Evolutionary conservation across 352 stramenopile species (phyloP), one percentile per base, ranked within the genome.

Genomic region (Chrysophaeum taylorii): DNA sequence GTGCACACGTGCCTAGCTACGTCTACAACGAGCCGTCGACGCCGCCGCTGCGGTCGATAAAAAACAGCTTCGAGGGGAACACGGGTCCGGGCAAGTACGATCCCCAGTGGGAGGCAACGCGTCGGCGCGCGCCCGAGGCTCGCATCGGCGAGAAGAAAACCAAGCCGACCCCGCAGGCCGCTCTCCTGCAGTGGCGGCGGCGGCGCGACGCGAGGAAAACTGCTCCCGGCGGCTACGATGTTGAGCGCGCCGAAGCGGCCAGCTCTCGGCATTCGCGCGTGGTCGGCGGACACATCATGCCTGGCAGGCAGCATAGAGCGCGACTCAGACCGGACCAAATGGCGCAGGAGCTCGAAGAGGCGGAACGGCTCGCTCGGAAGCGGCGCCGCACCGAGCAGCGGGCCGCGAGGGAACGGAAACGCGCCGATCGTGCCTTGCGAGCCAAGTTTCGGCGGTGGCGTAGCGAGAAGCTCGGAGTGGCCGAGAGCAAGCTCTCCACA

Each of bases 191-290:
- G 2, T 2, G 2, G 4, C 31, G 57, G 57, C 57, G 57, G 16
- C 5, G 33, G 35, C 14, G 57, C 33, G 33, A 23, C 33, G 36
- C 1, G 2, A 9, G 21, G 2, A n/a, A n/a, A n/a, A n/a, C n/a
- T n/a, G 57, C 31, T 31, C 57, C 57, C 14, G 57, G 57, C 5
- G 27, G 29, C 5, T 66, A 66, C 57, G 57, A 66, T 36, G 57
- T 43, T 4, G 48, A 33, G 48, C 18, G 25, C 18, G 25, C 48
- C 33, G 35, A 66, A 31, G 57, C 0, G 2, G 57, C 9, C 33
- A 25, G n/a, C n/a, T n/a, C n/a, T n/a, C n/a, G n/a, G n/a, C n/a
- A n/a, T n/a, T n/a, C n/a, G n/a, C n/a, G n/a, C n/a, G n/a, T n/a
- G n/a, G n/a, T n/a, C n/a, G n/a, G n/a, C n/a, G n/a, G n/a, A n/a